Evolutionary conservation across 495 filamentous ascomycete genomes (phyloP), one percentile per base, ranked within the genome.

Genomic region (Viridothelium virens): DNA sequence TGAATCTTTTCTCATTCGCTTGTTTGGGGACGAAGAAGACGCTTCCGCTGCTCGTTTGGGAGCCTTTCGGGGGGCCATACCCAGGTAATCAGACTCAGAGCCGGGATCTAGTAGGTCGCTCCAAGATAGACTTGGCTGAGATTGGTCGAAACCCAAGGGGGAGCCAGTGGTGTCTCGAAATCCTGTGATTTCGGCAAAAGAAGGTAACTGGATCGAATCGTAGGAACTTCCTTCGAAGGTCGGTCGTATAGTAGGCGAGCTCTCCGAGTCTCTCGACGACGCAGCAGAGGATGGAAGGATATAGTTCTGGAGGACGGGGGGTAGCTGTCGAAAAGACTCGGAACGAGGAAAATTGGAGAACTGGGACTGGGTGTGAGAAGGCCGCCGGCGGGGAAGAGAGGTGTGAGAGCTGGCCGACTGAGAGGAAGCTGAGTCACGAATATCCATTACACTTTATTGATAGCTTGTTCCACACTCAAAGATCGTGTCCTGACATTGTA

Each of bases 1-100:
- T 67, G 65, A 50, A 67, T 64, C 18, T 18, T 47, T 67, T 16
- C 65, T 44, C 37, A 69, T 16, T 12, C 33, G 33, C 61, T 69
- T 69, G 65, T 25, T 46, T 2, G 66, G 31, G 46, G n/a, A 38
- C 37, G 56, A 34, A 59, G 41, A 16, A 5, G 61, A 14, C 12
- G 10, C 41, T 66, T 25, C 63, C n/a, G 47, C 63, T 36, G 37
- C 18, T 14, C 68, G 41, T 62, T 44, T 67, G 61, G 61, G 37
- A 53, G 65, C 50, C 67, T 63, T 56, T 56, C 59, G 38, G 46
- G 50, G 44, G 6, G 38, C 39, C 62, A 62, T 50, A 14, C 41
- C 16, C 12, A n/a, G 11, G 6, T 39, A 18, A 14, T n/a, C 12
- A n/a, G 66, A 5, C 25, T 62, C 31, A 34, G 36, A 46, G 33